Base-by-base conservation (phyloP, 2,329 filamentous ascomycete species). In the Juglanconis juglandina region DNA sequence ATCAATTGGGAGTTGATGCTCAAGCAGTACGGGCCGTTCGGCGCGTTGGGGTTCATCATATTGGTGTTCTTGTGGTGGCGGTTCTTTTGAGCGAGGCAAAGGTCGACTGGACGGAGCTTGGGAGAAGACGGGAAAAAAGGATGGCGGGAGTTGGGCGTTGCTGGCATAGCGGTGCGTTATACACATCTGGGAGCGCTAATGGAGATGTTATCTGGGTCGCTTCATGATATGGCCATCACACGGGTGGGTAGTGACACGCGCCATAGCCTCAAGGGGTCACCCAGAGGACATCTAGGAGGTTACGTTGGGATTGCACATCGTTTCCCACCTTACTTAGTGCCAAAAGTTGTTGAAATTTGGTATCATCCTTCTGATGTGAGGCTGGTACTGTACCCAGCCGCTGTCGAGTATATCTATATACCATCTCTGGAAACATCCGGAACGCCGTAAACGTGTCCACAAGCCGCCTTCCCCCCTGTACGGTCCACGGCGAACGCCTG, bases 1-100 rank as follows among this genome's bases (percentile, higher is more conserved):
- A 99, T 99, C 75, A 99, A 99, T 75, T 99, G 95, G 96, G 94
- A 99, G 75, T 78, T 98, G 73, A 79, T 99, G 73, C 67, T 98
- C 64, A 97, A 97, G 81, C 94, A 97, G 85, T 99, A 98, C 72
- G 95, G 92, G 1, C 95, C 95, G 3, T 87, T 98, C 75, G 94
- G 84, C 34, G 91, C 83, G 3, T 79, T 98, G 60, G 92, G 84
- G 2, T 80, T 96, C 60, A 86, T 98, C 64, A 87, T 98, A 63
- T 73, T 98, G 57, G 74, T 97, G 64, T 92, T 98, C 75, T 77
- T 98, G 64, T 96, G 90, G 83, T 94, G 92, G 89, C 87, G 92
- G 65, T 97, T 98, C 79, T 96, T 96, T 75, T 97, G 73, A 79
- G 58, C 24, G 39, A 42, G 32, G 48, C 41, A 8, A 41, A 7